phyloP scores from a whole-genome alignment of 2,329 filamentous ascomycete genomes.

The Aspergillus ruber region DNA sequence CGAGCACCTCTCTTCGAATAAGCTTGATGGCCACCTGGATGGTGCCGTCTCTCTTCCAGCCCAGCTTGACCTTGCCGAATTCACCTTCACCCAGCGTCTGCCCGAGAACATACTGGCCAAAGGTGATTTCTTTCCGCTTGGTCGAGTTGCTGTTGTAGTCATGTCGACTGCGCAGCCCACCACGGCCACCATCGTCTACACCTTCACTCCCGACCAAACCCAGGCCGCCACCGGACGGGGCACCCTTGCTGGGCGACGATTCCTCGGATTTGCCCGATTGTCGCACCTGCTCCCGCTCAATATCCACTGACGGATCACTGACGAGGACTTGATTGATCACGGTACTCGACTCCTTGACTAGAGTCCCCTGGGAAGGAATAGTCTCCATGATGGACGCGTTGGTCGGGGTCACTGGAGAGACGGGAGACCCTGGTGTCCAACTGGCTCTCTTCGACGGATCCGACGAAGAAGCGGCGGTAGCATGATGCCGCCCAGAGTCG shows the following conservation, averaged over 20 bases:
- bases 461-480: slow-evolving; percentile 35
- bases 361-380: slow-evolving; percentile 52
- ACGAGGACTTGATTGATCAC: slow-evolving; percentile 71
- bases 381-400: slow-evolving; percentile 44
- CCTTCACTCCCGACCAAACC: slow-evolving; percentile 46
- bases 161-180: slow-evolving; percentile 43
- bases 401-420: slow-evolving; percentile 26
- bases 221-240: slow-evolving; percentile 37
- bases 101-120: slow-evolving; percentile 91
- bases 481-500: slow-evolving; percentile 32
- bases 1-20: slow-evolving; percentile 85
- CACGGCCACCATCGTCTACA: slow-evolving; percentile 38
- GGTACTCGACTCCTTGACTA: slow-evolving; percentile 70
- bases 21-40: slow-evolving; percentile 97
- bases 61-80: slow-evolving; percentile 97
- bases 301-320: slow-evolving; percentile 67
- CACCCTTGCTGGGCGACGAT: slow-evolving; percentile 36
- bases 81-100: slow-evolving; percentile 96
- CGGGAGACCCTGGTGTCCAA: slow-evolving; percentile 34
- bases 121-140: slow-evolving; percentile 78
- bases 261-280: slow-evolving; percentile 52
- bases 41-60: slow-evolving; percentile 93
- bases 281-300: slow-evolving; percentile 64
- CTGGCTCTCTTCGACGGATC: slow-evolving; percentile 37
- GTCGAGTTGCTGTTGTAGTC: slow-evolving; percentile 49